Percentiles rank a stretch among this genome's conserved stretches.
These are phyloP conservation scores for Chaetomiaceae sp. DNA, from an alignment of 2,329 filamentous ascomycete genomes.

Conservation along the genomic window DNA sequence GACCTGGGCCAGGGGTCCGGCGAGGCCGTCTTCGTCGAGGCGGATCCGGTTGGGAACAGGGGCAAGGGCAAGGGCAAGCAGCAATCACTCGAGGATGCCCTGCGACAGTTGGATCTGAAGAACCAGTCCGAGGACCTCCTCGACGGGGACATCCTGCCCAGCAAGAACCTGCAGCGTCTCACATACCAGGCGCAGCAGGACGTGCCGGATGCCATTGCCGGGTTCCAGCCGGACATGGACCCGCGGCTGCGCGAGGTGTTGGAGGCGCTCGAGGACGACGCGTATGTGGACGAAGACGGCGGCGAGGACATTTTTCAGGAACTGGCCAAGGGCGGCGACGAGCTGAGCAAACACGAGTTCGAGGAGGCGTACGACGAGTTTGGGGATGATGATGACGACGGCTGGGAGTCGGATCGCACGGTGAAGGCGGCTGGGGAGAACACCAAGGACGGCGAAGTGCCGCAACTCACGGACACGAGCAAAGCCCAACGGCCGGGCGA, in stretches of 20 bases:
- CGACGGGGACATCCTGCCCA: constrained; percentile 71
- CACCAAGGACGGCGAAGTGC: constrained; percentile 45
- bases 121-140: constrained; percentile 56
- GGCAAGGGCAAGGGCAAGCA: constrained; percentile 57
- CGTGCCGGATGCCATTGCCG: constrained; percentile 82
- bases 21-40: constrained; percentile 78
- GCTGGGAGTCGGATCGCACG: constrained; percentile 94
- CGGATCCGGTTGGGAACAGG: constrained; percentile 59
- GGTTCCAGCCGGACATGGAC: constrained; percentile 98
- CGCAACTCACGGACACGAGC: constrained; percentile 44
- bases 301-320: constrained; percentile 69
- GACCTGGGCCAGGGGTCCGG: constrained; percentile 73
- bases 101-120: constrained; percentile 58
- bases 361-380: constrained; percentile 57
- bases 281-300: constrained; percentile 76
- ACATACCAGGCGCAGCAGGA: constrained; percentile 93
- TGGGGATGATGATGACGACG: constrained; percentile 63
- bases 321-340: constrained; percentile 43
- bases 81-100: constrained; percentile 74
- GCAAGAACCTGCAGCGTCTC: constrained; percentile 69
- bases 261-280: constrained; percentile 92
- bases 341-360: constrained; percentile 67
- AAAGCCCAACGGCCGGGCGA: constrained; percentile 49
- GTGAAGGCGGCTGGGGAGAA: constrained; percentile 64
- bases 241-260: constrained; percentile 83